Percentiles rank a stretch among this genome's conserved stretches.
phyloP scores from a whole-genome alignment of 2,329 filamentous ascomycete species.

The Exophiala sp. region DNA sequence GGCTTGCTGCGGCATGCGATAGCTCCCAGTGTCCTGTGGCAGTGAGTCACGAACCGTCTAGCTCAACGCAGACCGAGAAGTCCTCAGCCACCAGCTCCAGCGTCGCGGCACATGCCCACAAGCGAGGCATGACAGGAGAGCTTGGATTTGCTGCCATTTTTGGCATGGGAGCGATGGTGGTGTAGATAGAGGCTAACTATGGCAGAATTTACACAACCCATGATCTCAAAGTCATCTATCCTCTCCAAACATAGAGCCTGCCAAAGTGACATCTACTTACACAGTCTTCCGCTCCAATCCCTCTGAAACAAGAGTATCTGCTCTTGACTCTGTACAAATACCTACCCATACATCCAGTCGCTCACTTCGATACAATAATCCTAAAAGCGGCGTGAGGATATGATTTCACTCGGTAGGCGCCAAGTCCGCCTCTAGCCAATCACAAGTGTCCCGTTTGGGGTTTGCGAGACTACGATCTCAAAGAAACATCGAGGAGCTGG shows the following conservation, averaged over 20 bases:
- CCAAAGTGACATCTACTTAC: too few species aligned
- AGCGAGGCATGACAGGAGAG: constrained; percentile 3
- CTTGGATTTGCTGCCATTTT: constrained; percentile 12
- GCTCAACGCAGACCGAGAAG: neutral
- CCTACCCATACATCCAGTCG: too few species aligned
- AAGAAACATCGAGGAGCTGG: constrained; percentile 3
- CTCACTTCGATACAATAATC: constrained; percentile 33
- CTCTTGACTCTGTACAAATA: too few species aligned
- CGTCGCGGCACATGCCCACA: constrained; percentile 3
- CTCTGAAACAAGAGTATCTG: too few species aligned
- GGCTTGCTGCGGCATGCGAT: constrained; percentile 16
- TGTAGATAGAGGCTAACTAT: too few species aligned
- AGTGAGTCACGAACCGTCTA: constrained; percentile 3
- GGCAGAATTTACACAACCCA: too few species aligned
- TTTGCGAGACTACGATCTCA: constrained; percentile 1
- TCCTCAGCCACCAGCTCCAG: constrained; percentile 9
- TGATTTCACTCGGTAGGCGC: neutral
- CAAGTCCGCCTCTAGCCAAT: constrained; percentile 6
- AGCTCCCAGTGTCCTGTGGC: constrained; percentile 10
- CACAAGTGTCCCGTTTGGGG: constrained; percentile 1
- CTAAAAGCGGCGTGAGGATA: neutral
- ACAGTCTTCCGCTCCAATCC: too few species aligned
- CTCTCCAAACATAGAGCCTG: too few species aligned
- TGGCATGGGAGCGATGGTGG: constrained; percentile 8
- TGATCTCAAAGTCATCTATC: too few species aligned